Percentiles rank a stretch among this genome's conserved stretches.
These are phyloP conservation scores for Cystoderma amianthinum DNA, from an alignment of 768 basidiomycete genomes.

Conservation along the genomic window DNA sequence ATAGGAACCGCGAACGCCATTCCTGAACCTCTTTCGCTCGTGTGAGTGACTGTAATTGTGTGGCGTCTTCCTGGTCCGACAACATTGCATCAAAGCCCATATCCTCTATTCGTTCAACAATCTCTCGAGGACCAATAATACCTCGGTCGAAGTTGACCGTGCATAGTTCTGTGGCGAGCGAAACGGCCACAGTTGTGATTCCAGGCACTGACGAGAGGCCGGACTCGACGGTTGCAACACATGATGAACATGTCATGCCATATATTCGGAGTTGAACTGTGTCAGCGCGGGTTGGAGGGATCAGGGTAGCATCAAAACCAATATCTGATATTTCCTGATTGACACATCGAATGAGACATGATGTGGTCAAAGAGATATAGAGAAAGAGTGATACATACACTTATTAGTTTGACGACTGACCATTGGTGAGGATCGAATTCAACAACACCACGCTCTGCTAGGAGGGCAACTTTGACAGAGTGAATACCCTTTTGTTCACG, in stretches of 20 bases:
- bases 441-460: constrained; percentile 88
- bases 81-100: constrained; percentile 90
- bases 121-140: constrained; percentile 72
- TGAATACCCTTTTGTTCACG: constrained; percentile 82
- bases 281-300: constrained; percentile 61
- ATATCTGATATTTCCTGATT: constrained; percentile 85
- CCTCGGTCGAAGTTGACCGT: constrained; percentile 71
- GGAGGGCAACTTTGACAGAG: constrained; percentile 90
- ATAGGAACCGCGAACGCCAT: constrained; percentile 76
- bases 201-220: constrained; percentile 68
- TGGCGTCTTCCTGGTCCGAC: constrained; percentile 70
- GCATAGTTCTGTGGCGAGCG: constrained; percentile 70
- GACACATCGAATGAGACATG: constrained; percentile 5
- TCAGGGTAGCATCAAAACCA: constrained; percentile 82
- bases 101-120: constrained; percentile 83
- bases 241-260: constrained; percentile 88
- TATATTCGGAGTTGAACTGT: constrained; percentile 72
- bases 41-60: constrained; percentile 80
- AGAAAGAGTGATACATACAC: constrained; percentile 34
- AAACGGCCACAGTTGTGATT: constrained; percentile 63
- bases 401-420: constrained; percentile 73
- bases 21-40: constrained; percentile 88
- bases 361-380: constrained; percentile 1
- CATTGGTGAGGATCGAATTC: constrained; percentile 85
- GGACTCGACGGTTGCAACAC: constrained; percentile 69